These are phyloP conservation scores for Echium plantagineum DNA, from an alignment of 257 asterid genomes.

Conservation along the genomic window DNA sequence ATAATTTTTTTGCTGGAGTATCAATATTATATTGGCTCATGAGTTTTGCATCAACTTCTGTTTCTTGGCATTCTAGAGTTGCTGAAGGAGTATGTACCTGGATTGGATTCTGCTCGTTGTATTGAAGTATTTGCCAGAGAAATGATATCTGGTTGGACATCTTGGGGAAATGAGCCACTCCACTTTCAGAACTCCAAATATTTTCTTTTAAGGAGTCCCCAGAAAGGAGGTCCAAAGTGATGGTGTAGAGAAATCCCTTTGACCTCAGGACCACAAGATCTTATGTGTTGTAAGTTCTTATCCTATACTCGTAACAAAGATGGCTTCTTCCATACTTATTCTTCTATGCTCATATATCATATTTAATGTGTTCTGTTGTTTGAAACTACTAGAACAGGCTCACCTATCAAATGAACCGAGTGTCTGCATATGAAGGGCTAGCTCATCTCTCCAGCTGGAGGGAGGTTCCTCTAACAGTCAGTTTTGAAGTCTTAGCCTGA, in stretches of 20 bases:
- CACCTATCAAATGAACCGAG: not conserved
- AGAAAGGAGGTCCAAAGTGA: constrained; percentile 12
- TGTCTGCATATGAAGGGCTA: not conserved
- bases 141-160: constrained; percentile 62
- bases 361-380: not conserved
- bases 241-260: not conserved
- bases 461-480: not conserved
- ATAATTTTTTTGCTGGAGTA: not conserved
- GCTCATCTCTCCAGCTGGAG: not conserved
- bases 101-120: constrained; percentile 44
- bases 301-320: not conserved
- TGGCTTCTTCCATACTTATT: not conserved
- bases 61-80: constrained; percentile 30
- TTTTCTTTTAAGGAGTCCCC: constrained; percentile 23
- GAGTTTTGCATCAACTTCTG: not conserved
- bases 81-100: constrained; percentile 55
- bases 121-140: constrained; percentile 81
- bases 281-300: not conserved
- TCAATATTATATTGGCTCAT: not conserved
- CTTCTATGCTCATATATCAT: not conserved
- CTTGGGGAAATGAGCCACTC: constrained; percentile 92
- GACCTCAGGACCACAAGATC: not conserved
- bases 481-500: not conserved
- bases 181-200: constrained; percentile 63
- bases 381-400: not conserved